phyloP scores from a whole-genome alignment of 139 green algal genomes.

The Picochlorum costavermella region DNA sequence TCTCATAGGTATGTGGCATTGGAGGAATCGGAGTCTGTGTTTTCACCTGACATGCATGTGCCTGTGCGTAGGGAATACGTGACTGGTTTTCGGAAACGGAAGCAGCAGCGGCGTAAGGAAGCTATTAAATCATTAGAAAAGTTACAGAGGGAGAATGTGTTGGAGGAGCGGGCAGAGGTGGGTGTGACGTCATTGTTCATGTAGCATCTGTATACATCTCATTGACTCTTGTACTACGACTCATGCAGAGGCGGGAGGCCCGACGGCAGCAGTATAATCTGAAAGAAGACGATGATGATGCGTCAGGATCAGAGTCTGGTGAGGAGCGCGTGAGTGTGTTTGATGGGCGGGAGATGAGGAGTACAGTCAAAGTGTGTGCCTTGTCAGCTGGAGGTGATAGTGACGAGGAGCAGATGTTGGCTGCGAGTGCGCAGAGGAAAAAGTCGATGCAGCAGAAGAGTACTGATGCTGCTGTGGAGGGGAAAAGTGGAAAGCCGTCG shows the following conservation, averaged over 20 bases:
- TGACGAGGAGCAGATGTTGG: neutral
- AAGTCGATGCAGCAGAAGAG: too few relatives aligned
- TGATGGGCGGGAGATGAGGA: constrained; percentile 11
- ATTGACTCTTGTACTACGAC: neutral
- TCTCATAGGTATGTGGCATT: constrained; percentile 43
- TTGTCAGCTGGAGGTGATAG: constrained; percentile 16
- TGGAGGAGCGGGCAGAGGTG: constrained; percentile 48
- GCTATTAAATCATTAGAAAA: constrained; percentile 45
- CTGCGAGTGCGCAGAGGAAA: too few relatives aligned
- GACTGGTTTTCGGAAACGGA: constrained; percentile 60
- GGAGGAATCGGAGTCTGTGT: neutral
- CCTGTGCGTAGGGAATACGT: constrained; percentile 47
- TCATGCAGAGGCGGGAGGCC: constrained; percentile 36
- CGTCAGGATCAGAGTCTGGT: neutral
- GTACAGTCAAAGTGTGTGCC: constrained; percentile 21
- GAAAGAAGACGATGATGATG: neutral
- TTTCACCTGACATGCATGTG: neutral
- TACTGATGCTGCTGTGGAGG: neutral
- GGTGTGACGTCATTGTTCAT: neutral
- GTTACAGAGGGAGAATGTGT: constrained; percentile 30
- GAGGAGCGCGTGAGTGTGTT: constrained; percentile 21
- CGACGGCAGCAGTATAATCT: constrained; percentile 34
- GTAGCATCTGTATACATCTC: too few relatives aligned
- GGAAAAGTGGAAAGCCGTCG: neutral
- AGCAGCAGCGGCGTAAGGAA: constrained; percentile 54